Evolutionary conservation across 129 eudicot species (phyloP).

Genomic region (Deinandra increscens): DNA sequence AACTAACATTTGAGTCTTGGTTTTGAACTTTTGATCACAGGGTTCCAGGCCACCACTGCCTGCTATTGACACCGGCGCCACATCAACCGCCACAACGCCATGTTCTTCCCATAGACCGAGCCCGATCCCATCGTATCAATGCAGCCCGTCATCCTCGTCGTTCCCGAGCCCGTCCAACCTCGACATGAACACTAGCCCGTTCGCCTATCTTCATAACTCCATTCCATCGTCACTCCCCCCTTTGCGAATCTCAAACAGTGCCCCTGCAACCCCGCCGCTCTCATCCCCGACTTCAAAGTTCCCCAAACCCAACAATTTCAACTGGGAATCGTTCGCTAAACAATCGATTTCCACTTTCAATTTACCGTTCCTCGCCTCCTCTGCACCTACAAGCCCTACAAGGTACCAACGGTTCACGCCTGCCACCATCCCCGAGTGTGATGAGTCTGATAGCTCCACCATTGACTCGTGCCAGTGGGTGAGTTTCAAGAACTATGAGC

Average conservation of each 20-base stretch:
- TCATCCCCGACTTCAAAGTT: conserved; percentile 74
- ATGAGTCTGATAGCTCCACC: conserved; percentile 88
- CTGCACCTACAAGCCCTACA: conserved; percentile 92
- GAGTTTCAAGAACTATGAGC: conserved; percentile 60
- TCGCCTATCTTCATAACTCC: conserved; percentile 55
- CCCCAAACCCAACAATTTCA: conserved; percentile 62
- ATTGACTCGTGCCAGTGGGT: conserved; percentile 92
- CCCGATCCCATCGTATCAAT: conserved; percentile 86
- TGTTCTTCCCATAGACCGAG: conserved; percentile 81
- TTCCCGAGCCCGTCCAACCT: conserved; percentile 77
- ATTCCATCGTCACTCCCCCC: conserved; percentile 71
- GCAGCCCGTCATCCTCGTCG: conserved; percentile 88
- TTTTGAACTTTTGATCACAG: conserved; percentile 47
- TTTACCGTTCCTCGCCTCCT: conserved; percentile 69
- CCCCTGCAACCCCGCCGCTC: conserved; percentile 92
- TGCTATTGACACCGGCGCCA: conserved; percentile 54
- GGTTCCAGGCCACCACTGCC: conserved; percentile 74
- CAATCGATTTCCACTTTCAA: conserved; percentile 74
- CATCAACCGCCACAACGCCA: conserved; percentile 69
- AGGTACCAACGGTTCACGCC: conserved; percentile 54
- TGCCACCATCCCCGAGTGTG: conserved; percentile 81
- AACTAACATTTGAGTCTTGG: neutral
- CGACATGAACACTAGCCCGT: conserved; percentile 47
- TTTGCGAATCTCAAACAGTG: conserved; percentile 91
- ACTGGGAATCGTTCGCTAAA: conserved; percentile 62